Evolutionary conservation across 2,329 filamentous ascomycete genomes (phyloP), one percentile per base, ranked within the genome.

Genomic region (Falciphora oryzae): DNA sequence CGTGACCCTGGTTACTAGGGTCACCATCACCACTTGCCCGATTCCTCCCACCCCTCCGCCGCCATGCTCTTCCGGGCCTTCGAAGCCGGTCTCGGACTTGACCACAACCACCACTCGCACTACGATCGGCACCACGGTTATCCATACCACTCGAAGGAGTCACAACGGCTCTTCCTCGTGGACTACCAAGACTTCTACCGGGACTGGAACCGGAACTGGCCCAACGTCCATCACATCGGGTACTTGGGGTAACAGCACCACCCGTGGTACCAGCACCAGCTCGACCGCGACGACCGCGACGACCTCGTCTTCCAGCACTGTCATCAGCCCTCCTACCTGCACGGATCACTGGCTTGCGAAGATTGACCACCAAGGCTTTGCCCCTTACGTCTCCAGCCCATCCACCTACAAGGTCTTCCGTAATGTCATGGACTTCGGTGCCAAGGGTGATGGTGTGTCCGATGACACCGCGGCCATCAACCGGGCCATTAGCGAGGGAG

Each of bases 401-500:
- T 61, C 29, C 57, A 59, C 35, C 59, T 70, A 70, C 63, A 57
- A 29, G 7, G 38, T 70, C 6, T 70, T 65, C 53, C 65, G 69
- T 5, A 70, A 69, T 50, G 69, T 70, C 38, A 70, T 65, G 27
- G 68, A 70, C 64, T 70, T 61, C 14, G 90, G 90, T 56, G 90
- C 89, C 64, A 87, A 82, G 70, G 92, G 91, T 67, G 90, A 95
- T 70, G 91, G 90, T 32, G 73, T 74, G 1, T 87, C 89, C 1
- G 91, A 95, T 68, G 92, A 95, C 72, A 93, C 91, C 1, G 79
- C 78, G 13, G 85, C 85, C n/a, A 84, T 95, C 66, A 89, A 93
- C 72, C 77, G 77, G 25, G 83, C 90, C 18, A 81, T 95, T 66
- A 80, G 84, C 65, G 71, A 74, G 5, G 68, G 69, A 1, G 63